Conservation (phyloP, 2,329 filamentous ascomycete species). For the Fusarium gaditjirri region DNA sequence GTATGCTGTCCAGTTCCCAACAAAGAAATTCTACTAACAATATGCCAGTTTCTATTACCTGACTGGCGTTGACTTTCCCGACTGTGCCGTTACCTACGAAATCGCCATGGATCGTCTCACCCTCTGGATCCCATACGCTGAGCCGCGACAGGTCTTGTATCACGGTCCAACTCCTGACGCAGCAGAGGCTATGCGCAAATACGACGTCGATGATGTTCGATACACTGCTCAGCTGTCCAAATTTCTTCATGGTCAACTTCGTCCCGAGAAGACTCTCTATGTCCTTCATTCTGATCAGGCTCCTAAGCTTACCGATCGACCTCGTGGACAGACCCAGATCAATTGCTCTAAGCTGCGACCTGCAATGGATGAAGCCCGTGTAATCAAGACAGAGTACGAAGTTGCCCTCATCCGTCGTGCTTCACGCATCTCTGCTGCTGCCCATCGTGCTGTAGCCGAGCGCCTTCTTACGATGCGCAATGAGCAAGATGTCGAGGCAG, state of each 20-base stretch:
- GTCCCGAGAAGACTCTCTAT: conserved; percentile 54
- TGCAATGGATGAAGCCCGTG: conserved; percentile 82
- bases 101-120: conserved; percentile 69
- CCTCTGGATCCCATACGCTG: conserved; percentile 78
- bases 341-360: conserved; percentile 67
- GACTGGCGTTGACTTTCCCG: conserved; percentile 63
- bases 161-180: conserved; percentile 69
- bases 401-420: conserved; percentile 83
- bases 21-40: background rate
- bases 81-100: conserved; percentile 68
- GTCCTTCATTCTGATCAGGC: conserved; percentile 61
- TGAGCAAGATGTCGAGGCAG: conserved; percentile 85
- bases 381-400: conserved; percentile 88
- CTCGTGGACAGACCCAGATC: conserved; percentile 52
- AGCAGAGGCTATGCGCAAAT: conserved; percentile 69
- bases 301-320: conserved; percentile 51
- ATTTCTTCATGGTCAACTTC: conserved; percentile 54
- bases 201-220: conserved; percentile 77
- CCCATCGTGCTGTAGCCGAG: conserved; percentile 78
- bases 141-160: conserved; percentile 70
- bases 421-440: conserved; percentile 80
- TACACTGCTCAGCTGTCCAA: conserved; percentile 65
- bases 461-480: conserved; percentile 72
- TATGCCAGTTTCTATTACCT: conserved; percentile 67
- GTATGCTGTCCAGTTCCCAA: conserved; percentile 51